Evolutionary conservation across 495 filamentous ascomycete species (phyloP), one percentile per base, ranked within the genome.

Genomic region (Clohesyomyces aquaticus): DNA sequence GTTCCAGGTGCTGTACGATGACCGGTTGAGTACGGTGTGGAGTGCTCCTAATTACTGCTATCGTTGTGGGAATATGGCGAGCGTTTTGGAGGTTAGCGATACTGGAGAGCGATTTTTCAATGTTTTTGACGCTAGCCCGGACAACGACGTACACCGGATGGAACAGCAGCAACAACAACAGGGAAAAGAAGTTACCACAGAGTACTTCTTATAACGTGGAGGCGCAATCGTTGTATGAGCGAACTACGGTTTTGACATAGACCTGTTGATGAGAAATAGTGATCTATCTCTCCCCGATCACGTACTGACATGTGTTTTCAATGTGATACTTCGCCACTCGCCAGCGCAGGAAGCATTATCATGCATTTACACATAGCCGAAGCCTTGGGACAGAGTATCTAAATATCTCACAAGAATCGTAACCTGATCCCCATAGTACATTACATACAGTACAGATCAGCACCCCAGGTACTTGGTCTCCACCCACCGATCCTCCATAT

Each of bases 1-100:
- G 0, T 98, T 91, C 75, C 93, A 97, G 76, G 87, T 96, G 55
- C 82, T 98, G 4, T 98, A 94, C 74, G 94, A 97, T 73, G 92
- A 97, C 75, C 87, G 87, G 21, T 77, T 98, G 55, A 94, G 89
- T 75, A 98, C 95, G 3, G 94, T 98, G 3, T 98, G 94, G 94
- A 95, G 90, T 72, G 94, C 93, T 1, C 93, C 93, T 3, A 97
- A 97, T 70, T 97, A 97, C 76, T 97, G 93, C 77, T 96, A 96
- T 73, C 81, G 93, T 18, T 98, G 94, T 75, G 94, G 94, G 19
- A 98, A 98, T 72, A 87, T 97, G 83, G 94, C 94, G 10, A 96
- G 91, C 76, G 94, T 98, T 27, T 80, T 98, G 14, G 94, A 98
- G 77, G 95, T 98, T 43, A 90, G 90, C 72, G 91, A 96, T 73